Evolutionary conservation across 2,329 filamentous ascomycete species (phyloP), one percentile per base, ranked within the genome.

Genomic region (Alternaria longipes): DNA sequence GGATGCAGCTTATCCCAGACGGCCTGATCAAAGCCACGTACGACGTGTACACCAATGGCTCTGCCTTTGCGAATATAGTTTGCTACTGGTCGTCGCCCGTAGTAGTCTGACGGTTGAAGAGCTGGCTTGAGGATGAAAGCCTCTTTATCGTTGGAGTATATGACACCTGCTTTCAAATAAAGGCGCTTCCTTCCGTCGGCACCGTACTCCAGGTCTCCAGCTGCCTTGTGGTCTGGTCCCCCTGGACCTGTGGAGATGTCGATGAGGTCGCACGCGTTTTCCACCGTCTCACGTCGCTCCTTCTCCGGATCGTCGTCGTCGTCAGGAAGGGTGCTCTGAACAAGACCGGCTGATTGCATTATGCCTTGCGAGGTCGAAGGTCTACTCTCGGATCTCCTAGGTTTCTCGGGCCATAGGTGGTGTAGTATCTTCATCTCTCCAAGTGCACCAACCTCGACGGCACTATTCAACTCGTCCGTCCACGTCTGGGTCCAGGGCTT

Each of bases 401-500:
- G 86, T 84, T 86, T 84, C 47, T 87, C 86, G 1, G 91, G 90
- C 93, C 94, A 97, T 8, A 98, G 81, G 36, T 84, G 88, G 78
- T 97, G 89, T 0, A 92, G 87, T 8, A 97, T 90, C 77, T 98
- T 98, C 80, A 95, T 90, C 79, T 99, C 95, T 0, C 94, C 95
- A 9, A 90, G 84, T 1, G 94, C 90, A 1, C 95, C 95, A 59
- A 97, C 92, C 52, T 97, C 92, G 6, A 97, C 85, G 5, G 95
- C 96, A 78, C 93, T 97, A 66, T 90, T 89, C 8, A 99, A 82
- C 78, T 99, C 94, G 72, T 97, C 94, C 54, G 86, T 86, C 93
- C 95, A 99, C 1, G 94, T 97, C 69, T 95, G 88, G 1, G 91
- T 93, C 90, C 94, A 97, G 0, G 93, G 92, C 55, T 89, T 89